Evolutionary conservation across 192 early-diverging fungal species (phyloP), one percentile per base, ranked within the genome.

Genomic region (Linderina pennispora): DNA sequence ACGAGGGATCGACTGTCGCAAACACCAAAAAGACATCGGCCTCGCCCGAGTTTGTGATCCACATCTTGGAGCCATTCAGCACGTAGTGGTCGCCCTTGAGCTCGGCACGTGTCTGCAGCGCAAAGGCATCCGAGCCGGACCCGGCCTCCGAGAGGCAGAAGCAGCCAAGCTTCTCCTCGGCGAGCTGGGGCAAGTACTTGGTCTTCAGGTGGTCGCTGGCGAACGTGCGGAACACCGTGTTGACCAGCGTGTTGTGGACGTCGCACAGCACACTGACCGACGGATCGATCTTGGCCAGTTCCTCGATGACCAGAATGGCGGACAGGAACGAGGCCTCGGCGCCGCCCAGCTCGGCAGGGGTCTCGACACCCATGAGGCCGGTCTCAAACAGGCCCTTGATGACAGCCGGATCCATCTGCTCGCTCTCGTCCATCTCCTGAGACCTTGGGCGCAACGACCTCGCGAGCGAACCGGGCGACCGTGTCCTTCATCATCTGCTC

Each of bases 11-110:
- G n/a, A 94, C 83, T 58, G 90, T 97, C 74, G 96, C 96, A 79
- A 98, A 98, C 17, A 98, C 91, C 28, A 98, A 76, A 74, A 97
- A 98, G 55, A 96, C 80, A 28, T 89, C 94, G 46, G 94, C 91
- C 56, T 97, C 93, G 43, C 68, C 78, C n/a, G 92, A 92, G 81
- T 98, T 91, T 50, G 90, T 88, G 62, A 93, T 93, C 88, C 88
- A 92, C 91, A 92, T 94, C 76, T 91, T 91, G 40, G 74, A 65
- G 14, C 87, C 90, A 63, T 87, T 92, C 26, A 98, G 44, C 43
- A 94, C 62, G 47, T 91, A 98, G 65, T 95, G 77, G 62, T 93
- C 88, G 49, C 85, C 91, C 42, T 92, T 74, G 50, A 86, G 86
- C 28, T 78, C 79, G 15, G 96, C 96, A 9, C 75, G 79, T 21